phyloP scores from a whole-genome alignment of 208 protist species.

The Leishmania turanica region DNA sequence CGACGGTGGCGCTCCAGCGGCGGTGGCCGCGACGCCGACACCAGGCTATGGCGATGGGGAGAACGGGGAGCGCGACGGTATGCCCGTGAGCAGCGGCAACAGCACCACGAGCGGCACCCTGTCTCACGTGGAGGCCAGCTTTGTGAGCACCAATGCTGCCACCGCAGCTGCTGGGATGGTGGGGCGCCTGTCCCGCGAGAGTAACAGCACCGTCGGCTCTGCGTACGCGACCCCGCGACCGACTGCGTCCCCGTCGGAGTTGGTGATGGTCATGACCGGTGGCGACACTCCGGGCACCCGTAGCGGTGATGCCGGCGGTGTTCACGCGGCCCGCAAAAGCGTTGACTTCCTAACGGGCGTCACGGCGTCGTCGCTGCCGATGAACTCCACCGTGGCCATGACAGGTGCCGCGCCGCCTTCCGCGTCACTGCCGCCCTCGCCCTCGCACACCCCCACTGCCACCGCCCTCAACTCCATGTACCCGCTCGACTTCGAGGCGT shows the following conservation, averaged over 20 bases:
- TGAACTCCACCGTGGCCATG: not conserved
- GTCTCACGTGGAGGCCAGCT: constrained; percentile 26
- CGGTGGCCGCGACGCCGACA: not conserved
- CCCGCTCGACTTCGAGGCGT: constrained; percentile 68
- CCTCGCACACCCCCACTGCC: not conserved
- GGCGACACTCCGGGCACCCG: constrained; percentile 13
- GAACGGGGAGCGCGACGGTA: not conserved
- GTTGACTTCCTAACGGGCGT: not conserved
- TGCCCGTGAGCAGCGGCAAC: not conserved
- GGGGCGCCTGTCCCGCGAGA: not conserved
- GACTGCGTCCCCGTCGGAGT: not conserved
- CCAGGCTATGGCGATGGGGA: not conserved
- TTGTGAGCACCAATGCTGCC: not conserved
- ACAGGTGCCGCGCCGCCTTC: not conserved
- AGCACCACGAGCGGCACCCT: constrained; percentile 2
- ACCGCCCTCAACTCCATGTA: constrained; percentile 44
- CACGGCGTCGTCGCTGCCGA: not conserved
- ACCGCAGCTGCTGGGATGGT: not conserved
- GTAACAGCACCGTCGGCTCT: not conserved
- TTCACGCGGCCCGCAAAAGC: not conserved
- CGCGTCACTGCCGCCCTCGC: not conserved
- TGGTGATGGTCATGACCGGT: constrained; percentile 28
- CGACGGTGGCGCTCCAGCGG: not conserved
- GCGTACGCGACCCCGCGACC: constrained; percentile 13
- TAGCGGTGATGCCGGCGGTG: not conserved